Percentiles rank a stretch among this genome's conserved stretches.
Conservation (phyloP, 2,329 filamentous ascomycete genomes). For the Fusarium citri region DNA sequence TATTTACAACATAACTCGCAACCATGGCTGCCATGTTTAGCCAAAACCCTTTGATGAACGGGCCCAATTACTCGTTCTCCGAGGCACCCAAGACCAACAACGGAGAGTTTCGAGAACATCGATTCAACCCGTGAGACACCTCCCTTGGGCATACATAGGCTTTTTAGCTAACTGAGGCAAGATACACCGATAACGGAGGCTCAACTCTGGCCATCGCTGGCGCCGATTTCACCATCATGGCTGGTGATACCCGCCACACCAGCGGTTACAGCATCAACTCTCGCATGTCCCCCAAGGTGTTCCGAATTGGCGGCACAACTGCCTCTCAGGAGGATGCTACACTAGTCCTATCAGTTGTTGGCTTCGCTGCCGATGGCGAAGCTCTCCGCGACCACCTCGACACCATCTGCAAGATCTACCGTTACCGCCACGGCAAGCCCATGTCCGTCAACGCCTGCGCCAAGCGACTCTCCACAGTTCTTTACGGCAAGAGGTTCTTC, state of each 20-base stretch:
- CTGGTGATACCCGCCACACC: slow-evolving; percentile 95
- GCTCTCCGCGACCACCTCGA: slow-evolving; percentile 95
- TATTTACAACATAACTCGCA: slow-evolving; percentile 28
- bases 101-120: slow-evolving; percentile 75
- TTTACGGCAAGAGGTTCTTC: slow-evolving; percentile 98
- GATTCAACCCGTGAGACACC: slow-evolving; percentile 86
- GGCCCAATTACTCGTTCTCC: slow-evolving; percentile 76
- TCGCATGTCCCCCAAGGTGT: slow-evolving; percentile 93
- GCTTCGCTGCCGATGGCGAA: slow-evolving; percentile 94
- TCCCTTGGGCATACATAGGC: not conserved
- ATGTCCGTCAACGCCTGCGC: slow-evolving; percentile 96
- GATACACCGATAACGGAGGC: slow-evolving; percentile 98
- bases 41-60: slow-evolving; percentile 76
- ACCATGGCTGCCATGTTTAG: slow-evolving; percentile 75
- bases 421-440: slow-evolving; percentile 95
- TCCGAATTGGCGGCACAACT: slow-evolving; percentile 93
- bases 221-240: slow-evolving; percentile 93
- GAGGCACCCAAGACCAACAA: slow-evolving; percentile 66
- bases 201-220: slow-evolving; percentile 96
- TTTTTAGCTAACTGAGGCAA: slow-evolving; percentile 51
- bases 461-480: slow-evolving; percentile 91
- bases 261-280: slow-evolving; percentile 99
- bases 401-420: slow-evolving; percentile 98
- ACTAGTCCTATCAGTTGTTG: slow-evolving; percentile 92
- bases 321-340: slow-evolving; percentile 85